Conservation (phyloP, 805 yeast species). For the Metschnikowia lunata region DNA sequence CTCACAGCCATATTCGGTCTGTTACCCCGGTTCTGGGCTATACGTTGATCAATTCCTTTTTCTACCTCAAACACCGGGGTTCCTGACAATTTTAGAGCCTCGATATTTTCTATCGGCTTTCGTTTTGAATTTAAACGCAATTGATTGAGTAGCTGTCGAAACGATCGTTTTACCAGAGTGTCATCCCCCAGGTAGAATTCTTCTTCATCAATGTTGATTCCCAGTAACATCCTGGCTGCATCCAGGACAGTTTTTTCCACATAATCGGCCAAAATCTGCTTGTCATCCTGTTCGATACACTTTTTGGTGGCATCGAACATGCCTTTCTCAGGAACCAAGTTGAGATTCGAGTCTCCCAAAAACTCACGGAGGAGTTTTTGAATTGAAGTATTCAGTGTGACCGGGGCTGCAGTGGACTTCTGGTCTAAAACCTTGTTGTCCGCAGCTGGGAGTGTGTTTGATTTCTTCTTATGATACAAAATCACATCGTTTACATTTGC, state of each 20-base stretch:
- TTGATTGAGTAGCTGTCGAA: slow-evolving; percentile 16
- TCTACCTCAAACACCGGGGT: background rate
- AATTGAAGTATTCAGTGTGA: slow-evolving; percentile 23
- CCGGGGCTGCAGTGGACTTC: slow-evolving; percentile 14
- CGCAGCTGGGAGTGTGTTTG: slow-evolving; percentile 3
- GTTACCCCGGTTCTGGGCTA: background rate
- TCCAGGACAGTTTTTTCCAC: slow-evolving; percentile 52
- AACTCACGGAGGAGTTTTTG: slow-evolving; percentile 61
- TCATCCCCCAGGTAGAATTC: slow-evolving; percentile 29
- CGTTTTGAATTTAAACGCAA: slow-evolving; percentile 12
- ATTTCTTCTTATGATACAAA: slow-evolving; percentile 55
- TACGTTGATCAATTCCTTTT: background rate
- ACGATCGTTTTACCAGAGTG: slow-evolving; percentile 11
- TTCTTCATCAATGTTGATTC: slow-evolving; percentile 41
- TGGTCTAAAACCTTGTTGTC: slow-evolving; percentile 7
- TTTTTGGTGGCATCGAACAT: slow-evolving; percentile 66
- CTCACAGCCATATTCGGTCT: no score
- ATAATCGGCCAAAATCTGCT: slow-evolving; percentile 59
- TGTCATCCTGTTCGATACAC: slow-evolving; percentile 81
- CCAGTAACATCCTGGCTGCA: slow-evolving; percentile 47
- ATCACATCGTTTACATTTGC: slow-evolving; percentile 90
- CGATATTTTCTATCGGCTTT: slow-evolving; percentile 4
- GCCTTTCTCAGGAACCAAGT: slow-evolving; percentile 70
- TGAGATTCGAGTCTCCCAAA: slow-evolving; percentile 57
- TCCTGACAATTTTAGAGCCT: background rate